These are phyloP conservation scores for Guyanaporus albipodus DNA, from an alignment of 768 basidiomycete genomes.

Conservation along the genomic window DNA sequence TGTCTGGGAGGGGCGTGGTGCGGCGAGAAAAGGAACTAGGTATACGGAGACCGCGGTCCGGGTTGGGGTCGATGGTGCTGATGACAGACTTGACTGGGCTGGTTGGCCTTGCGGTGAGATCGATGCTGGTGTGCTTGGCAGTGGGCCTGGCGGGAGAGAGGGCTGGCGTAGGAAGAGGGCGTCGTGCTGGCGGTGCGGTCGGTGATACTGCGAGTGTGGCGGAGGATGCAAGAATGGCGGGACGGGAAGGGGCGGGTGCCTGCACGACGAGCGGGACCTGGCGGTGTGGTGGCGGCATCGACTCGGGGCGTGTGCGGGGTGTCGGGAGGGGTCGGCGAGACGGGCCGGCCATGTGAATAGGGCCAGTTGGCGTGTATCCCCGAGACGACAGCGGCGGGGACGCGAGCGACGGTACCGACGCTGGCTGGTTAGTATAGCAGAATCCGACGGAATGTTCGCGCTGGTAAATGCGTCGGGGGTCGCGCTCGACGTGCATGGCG, in stretches of 20 bases:
- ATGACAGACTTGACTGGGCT: slow-evolving; percentile 20
- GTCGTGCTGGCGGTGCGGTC: slow-evolving; percentile 15
- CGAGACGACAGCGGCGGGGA: slow-evolving; percentile 12
- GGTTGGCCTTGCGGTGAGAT: slow-evolving; percentile 18
- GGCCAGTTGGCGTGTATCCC: slow-evolving; percentile 6
- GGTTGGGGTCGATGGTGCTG: slow-evolving; percentile 1
- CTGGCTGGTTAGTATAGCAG: slow-evolving; percentile 12
- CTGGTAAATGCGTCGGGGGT: not conserved
- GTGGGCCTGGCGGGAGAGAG: not conserved
- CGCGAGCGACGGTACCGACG: slow-evolving; percentile 2
- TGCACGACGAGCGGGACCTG: slow-evolving; percentile 23
- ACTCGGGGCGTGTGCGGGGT: slow-evolving; percentile 26
- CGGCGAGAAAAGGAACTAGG: slow-evolving; percentile 25
- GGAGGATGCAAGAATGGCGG: slow-evolving; percentile 24
- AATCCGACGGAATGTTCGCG: slow-evolving; percentile 18
- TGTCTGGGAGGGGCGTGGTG: slow-evolving; percentile 13
- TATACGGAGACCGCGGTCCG: slow-evolving; percentile 20
- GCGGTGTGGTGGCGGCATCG: slow-evolving; percentile 20
- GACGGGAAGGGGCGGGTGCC: slow-evolving; percentile 30
- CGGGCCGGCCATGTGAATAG: slow-evolving; percentile 18
- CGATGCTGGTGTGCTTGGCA: slow-evolving; percentile 23
- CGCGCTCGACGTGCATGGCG: slow-evolving; percentile 14
- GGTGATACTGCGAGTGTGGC: slow-evolving; percentile 17
- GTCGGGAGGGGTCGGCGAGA: slow-evolving; percentile 29
- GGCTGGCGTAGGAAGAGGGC: slow-evolving; percentile 22